Base-by-base conservation (phyloP, 768 basidiomycete genomes). In the Phanerodontia chrysosporium region DNA sequence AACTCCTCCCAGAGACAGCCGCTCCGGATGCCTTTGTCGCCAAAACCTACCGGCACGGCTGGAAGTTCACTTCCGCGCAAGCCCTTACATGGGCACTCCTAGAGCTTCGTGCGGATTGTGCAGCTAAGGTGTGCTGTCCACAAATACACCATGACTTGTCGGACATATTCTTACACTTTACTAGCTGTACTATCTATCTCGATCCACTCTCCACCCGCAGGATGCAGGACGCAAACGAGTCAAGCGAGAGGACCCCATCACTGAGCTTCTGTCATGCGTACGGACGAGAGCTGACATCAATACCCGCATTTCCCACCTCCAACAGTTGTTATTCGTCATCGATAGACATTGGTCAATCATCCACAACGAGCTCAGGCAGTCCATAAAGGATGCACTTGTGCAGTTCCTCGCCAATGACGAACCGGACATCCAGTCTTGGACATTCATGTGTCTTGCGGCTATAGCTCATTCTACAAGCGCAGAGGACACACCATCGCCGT, bases 291-390 rank as follows among this genome's bases (percentile, higher is more conserved):
- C 58, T 18, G 62, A 70, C 2, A 67, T 73, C 64, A 63, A 64
- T 68, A 64, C 78, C 73, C 65, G 73, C 69, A 61, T 80, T 74
- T 74, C 82, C 63, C 76, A 80, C 63, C 73, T 96, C 1, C 94
- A 97, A 71, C 77, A 86, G 10, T 76, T 97, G 2, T 82, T 95
- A 24, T 97, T 98, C 75, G 77, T 97, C 68, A 81, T 95, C 61
- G 85, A 90, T 64, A 79, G 83, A 25, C 86, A 95, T 68, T 94
- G 91, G 91, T 27, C 63, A 14, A 67, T 76, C 24, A 71, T 97
- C 24, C 85, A 90, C 60, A 69, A 74, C 32, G 71, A 76, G 3
- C 76, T 89, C 39, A 86, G 86, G 62, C 73, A 75, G 46, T 78
- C 82, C 1, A 75, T 94, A 32, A 72, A 87, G 51, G 65, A 75